These are phyloP conservation scores for Heritiera fomes DNA, from an alignment of 345 rosid genomes.

Conservation along the genomic window DNA sequence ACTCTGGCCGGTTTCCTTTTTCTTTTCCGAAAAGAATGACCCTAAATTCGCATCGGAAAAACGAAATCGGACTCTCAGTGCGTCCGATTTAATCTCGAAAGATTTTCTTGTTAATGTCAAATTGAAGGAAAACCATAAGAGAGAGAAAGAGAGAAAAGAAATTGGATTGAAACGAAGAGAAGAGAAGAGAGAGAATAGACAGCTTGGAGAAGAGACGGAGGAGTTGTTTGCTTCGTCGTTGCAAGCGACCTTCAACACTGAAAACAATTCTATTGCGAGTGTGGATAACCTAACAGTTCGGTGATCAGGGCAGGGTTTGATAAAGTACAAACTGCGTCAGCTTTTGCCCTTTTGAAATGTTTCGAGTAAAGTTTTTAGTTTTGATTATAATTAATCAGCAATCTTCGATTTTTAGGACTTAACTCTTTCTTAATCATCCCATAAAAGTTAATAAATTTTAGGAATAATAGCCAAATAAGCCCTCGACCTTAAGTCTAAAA, in stretches of 20 bases:
- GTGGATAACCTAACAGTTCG: not conserved
- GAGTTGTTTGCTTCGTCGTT: conserved; percentile 19
- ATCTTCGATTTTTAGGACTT: too few species aligned
- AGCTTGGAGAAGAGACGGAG: conserved; percentile 16
- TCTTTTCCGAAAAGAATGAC: not conserved
- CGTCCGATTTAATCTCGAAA: not conserved
- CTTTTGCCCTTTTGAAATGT: too few species aligned
- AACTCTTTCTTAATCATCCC: too few species aligned
- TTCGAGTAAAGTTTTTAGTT: too few species aligned
- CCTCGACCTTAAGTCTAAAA: too few species aligned
- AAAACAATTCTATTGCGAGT: not conserved
- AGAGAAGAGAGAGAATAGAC: conserved; percentile 13
- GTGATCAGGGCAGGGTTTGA: conserved; percentile 1
- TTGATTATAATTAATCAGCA: too few species aligned
- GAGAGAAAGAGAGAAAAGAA: not conserved
- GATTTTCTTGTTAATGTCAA: not conserved
- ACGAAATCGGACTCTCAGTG: conserved; percentile 1
- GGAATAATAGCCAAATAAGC: too few species aligned
- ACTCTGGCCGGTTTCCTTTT: conserved; percentile 24
- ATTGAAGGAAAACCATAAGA: not conserved
- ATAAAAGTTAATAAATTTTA: too few species aligned
- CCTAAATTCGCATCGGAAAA: conserved; percentile 17
- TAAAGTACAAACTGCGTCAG: too few species aligned
- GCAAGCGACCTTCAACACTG: conserved; percentile 13
- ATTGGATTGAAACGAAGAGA: conserved; percentile 5